These are phyloP conservation scores for Phoenix dactylifera DNA, from an alignment of 176 grass and related monocot genomes.

Conservation along the genomic window DNA sequence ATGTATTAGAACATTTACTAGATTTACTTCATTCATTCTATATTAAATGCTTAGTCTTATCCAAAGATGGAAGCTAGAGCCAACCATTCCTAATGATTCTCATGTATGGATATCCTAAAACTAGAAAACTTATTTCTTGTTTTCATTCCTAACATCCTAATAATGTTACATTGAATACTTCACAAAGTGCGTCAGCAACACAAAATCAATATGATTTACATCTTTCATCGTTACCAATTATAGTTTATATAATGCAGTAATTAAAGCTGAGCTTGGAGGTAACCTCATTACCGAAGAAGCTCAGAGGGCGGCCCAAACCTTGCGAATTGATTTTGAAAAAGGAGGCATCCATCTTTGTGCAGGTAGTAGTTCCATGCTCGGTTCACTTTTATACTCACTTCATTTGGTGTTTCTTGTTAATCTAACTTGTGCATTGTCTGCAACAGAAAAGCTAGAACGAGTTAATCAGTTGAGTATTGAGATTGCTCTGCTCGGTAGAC, in stretches of 20 bases:
- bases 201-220: too few relatives aligned
- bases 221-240: constrained; percentile 37
- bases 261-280: constrained; percentile 58
- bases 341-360: constrained; percentile 85
- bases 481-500: constrained; percentile 71
- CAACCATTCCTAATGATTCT: too few relatives aligned
- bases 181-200: too few relatives aligned
- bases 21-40: too few relatives aligned
- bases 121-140: too few relatives aligned
- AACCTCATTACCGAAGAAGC: constrained; percentile 62
- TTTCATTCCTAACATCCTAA: too few relatives aligned
- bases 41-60: too few relatives aligned
- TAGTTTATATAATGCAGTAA: constrained; percentile 71
- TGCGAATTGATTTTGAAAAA: constrained; percentile 83
- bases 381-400: neutral
- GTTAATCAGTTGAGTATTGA: constrained; percentile 77
- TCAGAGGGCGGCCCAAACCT: constrained; percentile 49
- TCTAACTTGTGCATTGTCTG: constrained; percentile 15
- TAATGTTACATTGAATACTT: too few relatives aligned
- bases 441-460: constrained; percentile 65
- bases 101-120: too few relatives aligned
- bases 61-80: too few relatives aligned
- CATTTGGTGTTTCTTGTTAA: constrained; percentile 9
- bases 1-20: too few relatives aligned
- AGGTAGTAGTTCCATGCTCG: constrained; percentile 23